Conservation (phyloP, 768 basidiomycete species). For the Amanita subjunquillea region DNA sequence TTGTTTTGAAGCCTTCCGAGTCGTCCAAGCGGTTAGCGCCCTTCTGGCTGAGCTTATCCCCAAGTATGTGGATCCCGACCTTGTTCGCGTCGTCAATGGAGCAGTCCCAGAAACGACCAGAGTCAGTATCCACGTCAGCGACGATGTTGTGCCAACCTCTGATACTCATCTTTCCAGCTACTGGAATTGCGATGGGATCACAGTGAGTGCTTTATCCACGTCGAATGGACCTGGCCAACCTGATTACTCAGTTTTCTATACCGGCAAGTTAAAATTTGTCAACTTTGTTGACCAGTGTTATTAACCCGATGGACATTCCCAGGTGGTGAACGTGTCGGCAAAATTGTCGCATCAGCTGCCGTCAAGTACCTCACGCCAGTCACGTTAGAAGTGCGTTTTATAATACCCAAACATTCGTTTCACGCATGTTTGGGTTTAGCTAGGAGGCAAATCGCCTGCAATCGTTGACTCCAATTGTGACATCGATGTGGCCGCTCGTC, state of each 20-base stretch:
- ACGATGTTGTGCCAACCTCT: neutral
- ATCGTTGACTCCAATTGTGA: conserved; percentile 64
- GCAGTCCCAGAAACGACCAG: conserved; percentile 53
- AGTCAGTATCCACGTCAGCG: conserved; percentile 13
- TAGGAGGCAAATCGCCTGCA: conserved; percentile 59
- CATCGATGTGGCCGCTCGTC: conserved; percentile 49
- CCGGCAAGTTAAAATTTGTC: conserved; percentile 29
- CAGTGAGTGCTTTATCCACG: conserved; percentile 19
- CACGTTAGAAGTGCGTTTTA: conserved; percentile 26
- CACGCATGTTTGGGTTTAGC: neutral
- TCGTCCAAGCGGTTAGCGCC: conserved; percentile 41
- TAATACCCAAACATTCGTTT: neutral
- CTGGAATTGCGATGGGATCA: conserved; percentile 62
- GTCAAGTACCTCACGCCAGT: conserved; percentile 69
- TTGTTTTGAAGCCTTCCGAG: conserved; percentile 72
- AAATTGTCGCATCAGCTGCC: conserved; percentile 62
- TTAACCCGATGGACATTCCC: conserved; percentile 11
- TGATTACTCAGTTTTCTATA: conserved; percentile 43
- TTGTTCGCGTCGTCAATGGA: conserved; percentile 63
- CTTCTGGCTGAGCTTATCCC: conserved; percentile 60
- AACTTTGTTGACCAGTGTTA: neutral
- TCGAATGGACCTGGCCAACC: neutral
- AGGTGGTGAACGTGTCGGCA: conserved; percentile 50
- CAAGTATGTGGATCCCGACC: conserved; percentile 62
- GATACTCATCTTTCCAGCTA: conserved; percentile 32